phyloP scores from a whole-genome alignment of 169 alveolate species.

The Eimeria praecox region DNA sequence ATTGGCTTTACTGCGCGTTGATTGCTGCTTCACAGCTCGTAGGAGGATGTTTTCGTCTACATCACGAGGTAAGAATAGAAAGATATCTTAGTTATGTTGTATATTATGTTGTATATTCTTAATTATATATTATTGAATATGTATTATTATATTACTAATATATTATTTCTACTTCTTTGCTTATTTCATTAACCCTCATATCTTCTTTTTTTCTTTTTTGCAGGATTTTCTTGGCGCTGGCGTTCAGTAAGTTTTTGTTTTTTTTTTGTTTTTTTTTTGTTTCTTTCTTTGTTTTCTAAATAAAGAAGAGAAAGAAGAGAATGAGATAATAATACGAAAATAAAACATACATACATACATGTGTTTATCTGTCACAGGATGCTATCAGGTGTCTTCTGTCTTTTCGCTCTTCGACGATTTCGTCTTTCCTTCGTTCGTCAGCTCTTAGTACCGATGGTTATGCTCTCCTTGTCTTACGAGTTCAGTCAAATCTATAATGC shows the following conservation, averaged over 20 bases:
- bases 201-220: no score
- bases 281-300: neutral
- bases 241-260: neutral
- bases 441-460: neutral
- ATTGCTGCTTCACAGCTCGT: neutral
- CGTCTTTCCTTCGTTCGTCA: neutral
- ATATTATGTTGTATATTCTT: neutral
- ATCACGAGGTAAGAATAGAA: neutral
- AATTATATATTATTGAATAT: neutral
- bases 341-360: neutral
- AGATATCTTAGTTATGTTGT: neutral
- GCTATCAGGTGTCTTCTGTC: conserved; percentile 1
- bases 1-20: conserved; percentile 18
- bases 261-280: neutral
- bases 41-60: conserved; percentile 21
- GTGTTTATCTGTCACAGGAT: neutral
- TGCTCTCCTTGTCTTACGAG: neutral
- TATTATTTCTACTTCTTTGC: no score
- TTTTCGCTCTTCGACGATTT: neutral
- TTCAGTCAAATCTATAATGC: neutral
- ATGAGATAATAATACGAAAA: neutral
- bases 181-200: no score
- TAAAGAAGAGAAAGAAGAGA: neutral
- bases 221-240: neutral
- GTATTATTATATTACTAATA: neutral